Evolutionary conservation across 2,329 filamentous ascomycete species (phyloP).

Genomic region (Trichoderma brevicompactum): DNA sequence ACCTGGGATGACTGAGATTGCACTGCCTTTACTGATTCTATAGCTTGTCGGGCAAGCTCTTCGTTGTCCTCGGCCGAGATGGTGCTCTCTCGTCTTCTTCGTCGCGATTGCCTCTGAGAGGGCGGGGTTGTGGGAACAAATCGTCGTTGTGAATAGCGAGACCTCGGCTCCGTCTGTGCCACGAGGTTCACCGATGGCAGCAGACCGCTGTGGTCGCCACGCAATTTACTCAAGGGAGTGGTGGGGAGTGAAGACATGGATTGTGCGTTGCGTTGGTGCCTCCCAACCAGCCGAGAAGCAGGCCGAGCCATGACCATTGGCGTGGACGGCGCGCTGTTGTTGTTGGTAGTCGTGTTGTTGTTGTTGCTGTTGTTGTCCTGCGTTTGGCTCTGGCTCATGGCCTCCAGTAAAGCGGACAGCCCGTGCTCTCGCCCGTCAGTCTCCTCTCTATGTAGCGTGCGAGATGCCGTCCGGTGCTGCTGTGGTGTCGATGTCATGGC

Average conservation of each 20-base stretch:
- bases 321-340: conserved; percentile 72
- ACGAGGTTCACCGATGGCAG: conserved; percentile 67
- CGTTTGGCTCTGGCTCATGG: conserved; percentile 66
- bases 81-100: conserved; percentile 81
- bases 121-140: conserved; percentile 53
- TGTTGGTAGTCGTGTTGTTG: background rate
- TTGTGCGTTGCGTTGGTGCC: conserved; percentile 76
- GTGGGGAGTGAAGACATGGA: conserved; percentile 84
- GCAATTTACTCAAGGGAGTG: conserved; percentile 66
- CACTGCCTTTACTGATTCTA: conserved; percentile 58
- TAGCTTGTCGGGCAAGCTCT: conserved; percentile 59
- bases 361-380: conserved; percentile 40
- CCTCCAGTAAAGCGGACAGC: conserved; percentile 80
- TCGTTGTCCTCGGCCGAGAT: conserved; percentile 72
- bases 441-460: conserved; percentile 50
- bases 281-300: conserved; percentile 55
- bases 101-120: conserved; percentile 51
- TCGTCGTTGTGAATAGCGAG: conserved; percentile 48
- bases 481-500: conserved; percentile 52
- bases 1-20: conserved; percentile 39
- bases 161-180: conserved; percentile 61
- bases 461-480: conserved; percentile 51
- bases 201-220: conserved; percentile 55
- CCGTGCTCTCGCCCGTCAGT: conserved; percentile 59
- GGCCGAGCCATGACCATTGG: conserved; percentile 57